Evolutionary conservation across 1,284 basidiomycete species (phyloP).

Genomic region (Apiotrichum mycotoxinovorans): DNA sequence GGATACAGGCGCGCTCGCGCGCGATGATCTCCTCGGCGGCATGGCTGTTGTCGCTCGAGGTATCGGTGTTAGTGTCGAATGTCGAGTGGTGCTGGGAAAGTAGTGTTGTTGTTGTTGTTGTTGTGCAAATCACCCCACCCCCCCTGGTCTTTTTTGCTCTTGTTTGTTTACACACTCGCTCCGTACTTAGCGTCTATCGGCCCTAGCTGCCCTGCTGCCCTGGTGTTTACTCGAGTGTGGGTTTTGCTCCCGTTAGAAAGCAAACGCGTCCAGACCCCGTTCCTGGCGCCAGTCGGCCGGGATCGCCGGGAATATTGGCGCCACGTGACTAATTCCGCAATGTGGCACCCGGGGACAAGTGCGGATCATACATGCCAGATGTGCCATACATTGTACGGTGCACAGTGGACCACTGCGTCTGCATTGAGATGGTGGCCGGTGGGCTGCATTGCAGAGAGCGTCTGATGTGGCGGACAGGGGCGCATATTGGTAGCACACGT

Average conservation of each 20-base stretch:
- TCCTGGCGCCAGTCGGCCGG: not conserved
- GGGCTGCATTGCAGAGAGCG: no score
- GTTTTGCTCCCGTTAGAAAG: not conserved
- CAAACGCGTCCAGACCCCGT: conserved; percentile 6
- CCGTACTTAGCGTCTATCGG: no score
- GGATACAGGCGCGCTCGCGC: conserved; percentile 1
- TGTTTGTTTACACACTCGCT: not conserved
- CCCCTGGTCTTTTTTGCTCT: not conserved
- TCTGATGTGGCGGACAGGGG: no score
- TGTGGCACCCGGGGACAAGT: no score
- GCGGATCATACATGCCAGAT: no score
- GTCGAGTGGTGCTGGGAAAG: conserved; percentile 1
- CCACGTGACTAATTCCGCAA: not conserved
- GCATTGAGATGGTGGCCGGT: no score
- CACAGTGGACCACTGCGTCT: no score
- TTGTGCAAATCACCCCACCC: not conserved
- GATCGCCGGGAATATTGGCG: not conserved
- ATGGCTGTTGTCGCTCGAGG: conserved; percentile 8
- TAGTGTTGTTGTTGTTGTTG: conserved; percentile 2
- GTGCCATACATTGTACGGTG: no score
- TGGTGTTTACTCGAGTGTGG: not conserved
- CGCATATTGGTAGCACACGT: no score
- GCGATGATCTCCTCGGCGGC: conserved; percentile 16
- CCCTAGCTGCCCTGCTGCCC: no score
- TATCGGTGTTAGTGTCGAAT: not conserved